Percentiles rank a stretch among this genome's conserved stretches.
These are phyloP conservation scores for Thielaviopsis euricoi DNA, from an alignment of 2,329 filamentous ascomycete species.

Conservation along the genomic window DNA sequence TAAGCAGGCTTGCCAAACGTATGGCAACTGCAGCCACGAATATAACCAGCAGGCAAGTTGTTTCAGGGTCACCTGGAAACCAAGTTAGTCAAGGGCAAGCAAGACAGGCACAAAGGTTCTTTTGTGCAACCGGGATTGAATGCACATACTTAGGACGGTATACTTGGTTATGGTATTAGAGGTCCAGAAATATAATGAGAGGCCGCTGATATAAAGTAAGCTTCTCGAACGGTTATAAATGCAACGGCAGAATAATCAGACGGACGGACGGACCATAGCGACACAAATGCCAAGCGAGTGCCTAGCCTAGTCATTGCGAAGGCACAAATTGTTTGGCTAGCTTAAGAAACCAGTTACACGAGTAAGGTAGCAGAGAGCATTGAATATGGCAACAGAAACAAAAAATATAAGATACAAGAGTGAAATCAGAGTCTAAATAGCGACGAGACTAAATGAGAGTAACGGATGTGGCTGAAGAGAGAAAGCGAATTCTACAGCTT, in stretches of 20 bases:
- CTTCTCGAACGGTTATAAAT: not conserved
- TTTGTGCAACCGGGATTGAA: not conserved
- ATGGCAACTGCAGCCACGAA: conserved; percentile 26
- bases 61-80: conserved; percentile 10
- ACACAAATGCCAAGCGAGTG: conserved; percentile 8
- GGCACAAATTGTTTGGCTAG: not conserved
- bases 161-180: conserved; percentile 10
- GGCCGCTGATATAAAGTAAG: conserved; percentile 1
- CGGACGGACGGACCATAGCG: conserved; percentile 4
- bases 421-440: not conserved
- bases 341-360: not conserved
- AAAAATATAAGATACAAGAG: not conserved
- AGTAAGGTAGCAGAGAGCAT: not conserved
- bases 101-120: not conserved
- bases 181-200: conserved; percentile 7
- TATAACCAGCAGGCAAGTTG: conserved; percentile 23
- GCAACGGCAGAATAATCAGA: too few relatives aligned
- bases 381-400: not conserved
- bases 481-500: not conserved
- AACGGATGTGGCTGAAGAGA: not conserved
- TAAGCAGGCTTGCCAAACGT: conserved; percentile 13
- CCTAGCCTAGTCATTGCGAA: conserved; percentile 2
- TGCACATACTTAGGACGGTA: conserved; percentile 10
- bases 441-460: not conserved
- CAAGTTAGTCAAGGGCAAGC: not conserved